A percentile compares a stretch with the other conserved stretches of the same genome.
Evolutionary conservation across 345 rosid genomes (phyloP).

Genomic region (Eucalyptus caleyi): DNA sequence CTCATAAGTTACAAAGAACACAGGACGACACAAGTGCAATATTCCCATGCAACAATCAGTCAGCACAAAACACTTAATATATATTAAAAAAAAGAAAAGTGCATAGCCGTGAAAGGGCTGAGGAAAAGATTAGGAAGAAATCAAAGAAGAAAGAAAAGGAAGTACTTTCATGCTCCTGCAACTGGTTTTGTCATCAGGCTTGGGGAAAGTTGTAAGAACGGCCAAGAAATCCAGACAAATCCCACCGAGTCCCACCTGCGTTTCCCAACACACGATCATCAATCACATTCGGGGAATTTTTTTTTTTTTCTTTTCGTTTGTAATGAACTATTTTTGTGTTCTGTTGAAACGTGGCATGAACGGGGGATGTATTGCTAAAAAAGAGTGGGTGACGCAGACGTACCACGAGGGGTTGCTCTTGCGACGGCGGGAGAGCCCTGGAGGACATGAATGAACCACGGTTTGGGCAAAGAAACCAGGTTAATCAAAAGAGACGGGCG

Average conservation of each 20-base stretch:
- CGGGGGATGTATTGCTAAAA: background rate
- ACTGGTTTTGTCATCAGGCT: slow-evolving; percentile 2
- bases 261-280: background rate
- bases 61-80: background rate
- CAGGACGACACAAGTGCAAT: background rate
- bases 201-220: background rate
- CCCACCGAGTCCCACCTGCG: slow-evolving; percentile 5
- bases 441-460: background rate
- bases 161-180: slow-evolving; percentile 3
- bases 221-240: background rate
- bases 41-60: background rate
- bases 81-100: rapidly evolving
- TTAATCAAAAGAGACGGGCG: background rate
- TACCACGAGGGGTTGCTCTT: background rate
- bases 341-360: background rate
- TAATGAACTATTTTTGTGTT: background rate
- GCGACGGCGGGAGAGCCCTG: background rate
- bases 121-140: background rate
- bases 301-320: background rate
- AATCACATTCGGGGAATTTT: background rate
- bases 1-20: background rate
- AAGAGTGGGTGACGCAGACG: background rate
- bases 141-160: background rate
- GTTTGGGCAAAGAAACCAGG: background rate
- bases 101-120: background rate